Conservation (phyloP, 179 eudicot genomes). For the Amaranthus tricolor region DNA sequence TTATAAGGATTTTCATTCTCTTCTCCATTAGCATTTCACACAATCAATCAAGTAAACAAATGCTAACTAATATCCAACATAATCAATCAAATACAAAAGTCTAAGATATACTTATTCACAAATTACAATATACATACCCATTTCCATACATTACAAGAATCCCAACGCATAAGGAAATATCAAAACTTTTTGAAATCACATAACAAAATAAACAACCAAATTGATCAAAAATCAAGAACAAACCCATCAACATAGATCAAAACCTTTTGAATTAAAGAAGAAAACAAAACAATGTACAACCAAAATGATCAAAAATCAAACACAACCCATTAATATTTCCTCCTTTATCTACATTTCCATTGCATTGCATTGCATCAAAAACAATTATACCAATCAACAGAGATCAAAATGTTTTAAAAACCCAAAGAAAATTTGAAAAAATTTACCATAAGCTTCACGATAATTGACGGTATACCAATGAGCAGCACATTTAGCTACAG, state of each 20-base stretch:
- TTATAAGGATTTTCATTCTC: too few relatives aligned
- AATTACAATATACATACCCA: not conserved
- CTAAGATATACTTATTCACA: too few relatives aligned
- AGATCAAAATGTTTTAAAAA: not conserved
- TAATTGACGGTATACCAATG: conserved; percentile 98
- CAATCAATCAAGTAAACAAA: too few relatives aligned
- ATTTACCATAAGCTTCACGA: conserved; percentile 79
- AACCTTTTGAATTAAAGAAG: not conserved
- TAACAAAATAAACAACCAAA: too few relatives aligned
- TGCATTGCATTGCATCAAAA: not conserved
- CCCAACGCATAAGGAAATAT: not conserved
- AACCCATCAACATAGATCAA: conserved; percentile 1
- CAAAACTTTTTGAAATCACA: not conserved
- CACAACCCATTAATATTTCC: not conserved
- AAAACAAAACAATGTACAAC: too few relatives aligned
- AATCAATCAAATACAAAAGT: too few relatives aligned
- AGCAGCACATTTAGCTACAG: conserved; percentile 83
- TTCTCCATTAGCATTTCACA: too few relatives aligned
- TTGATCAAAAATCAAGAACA: not conserved
- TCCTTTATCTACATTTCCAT: not conserved
- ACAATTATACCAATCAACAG: not conserved
- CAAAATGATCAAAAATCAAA: not conserved
- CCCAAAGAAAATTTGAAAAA: not conserved
- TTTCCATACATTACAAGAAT: not conserved
- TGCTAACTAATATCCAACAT: too few relatives aligned